These are phyloP conservation scores for Trichomonas vaginalis DNA, from an alignment of 208 protist genomes.

Conservation along the genomic window DNA sequence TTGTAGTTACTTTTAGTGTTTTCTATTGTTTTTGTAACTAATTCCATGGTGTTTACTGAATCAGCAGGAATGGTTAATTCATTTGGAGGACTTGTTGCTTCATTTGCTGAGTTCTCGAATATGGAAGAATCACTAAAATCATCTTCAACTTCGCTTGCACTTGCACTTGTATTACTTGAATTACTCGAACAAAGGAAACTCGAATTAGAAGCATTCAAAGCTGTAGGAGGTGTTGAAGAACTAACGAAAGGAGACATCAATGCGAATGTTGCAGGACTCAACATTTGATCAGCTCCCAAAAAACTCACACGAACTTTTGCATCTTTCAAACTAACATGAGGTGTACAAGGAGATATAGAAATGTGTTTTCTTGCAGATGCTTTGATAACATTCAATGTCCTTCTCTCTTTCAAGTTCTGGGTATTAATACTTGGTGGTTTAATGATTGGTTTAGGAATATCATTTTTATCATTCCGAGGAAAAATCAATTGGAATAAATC, in stretches of 20 bases:
- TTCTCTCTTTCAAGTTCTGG: background rate
- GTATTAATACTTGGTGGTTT: background rate
- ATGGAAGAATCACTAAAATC: background rate
- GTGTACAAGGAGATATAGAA: background rate
- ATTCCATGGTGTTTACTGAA: background rate
- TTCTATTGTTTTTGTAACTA: background rate
- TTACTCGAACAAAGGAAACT: too few relatives aligned
- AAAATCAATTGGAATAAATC: too few relatives aligned
- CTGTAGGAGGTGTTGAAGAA: background rate
- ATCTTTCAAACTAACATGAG: background rate
- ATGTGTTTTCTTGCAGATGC: background rate
- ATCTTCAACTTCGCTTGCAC: background rate
- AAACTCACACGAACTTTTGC: background rate
- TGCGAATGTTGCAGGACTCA: background rate
- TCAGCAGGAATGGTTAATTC: background rate
- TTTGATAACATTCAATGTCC: background rate
- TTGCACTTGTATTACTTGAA: too few relatives aligned
- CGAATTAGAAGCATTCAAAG: background rate
- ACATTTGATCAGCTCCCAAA: background rate
- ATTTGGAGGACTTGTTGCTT: background rate
- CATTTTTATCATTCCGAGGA: too few relatives aligned
- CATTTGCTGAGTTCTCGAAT: too few relatives aligned
- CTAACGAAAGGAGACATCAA: background rate
- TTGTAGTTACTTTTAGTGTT: background rate
- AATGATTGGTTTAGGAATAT: background rate